Base-by-base conservation (phyloP, 148 eudicot genomes). In the Cornus kousa region DNA sequence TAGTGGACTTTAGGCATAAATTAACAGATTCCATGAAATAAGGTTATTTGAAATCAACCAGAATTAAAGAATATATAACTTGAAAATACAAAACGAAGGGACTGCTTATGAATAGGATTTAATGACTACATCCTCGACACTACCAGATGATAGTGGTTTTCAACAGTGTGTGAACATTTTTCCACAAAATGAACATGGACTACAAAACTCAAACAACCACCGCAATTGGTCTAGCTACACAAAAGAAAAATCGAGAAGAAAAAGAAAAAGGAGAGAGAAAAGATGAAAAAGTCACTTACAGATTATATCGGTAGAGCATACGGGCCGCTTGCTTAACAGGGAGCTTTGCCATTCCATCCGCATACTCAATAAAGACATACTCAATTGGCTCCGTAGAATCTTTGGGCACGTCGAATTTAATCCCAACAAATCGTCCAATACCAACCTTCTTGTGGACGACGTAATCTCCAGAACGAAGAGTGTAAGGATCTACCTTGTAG, bases 361-460 rank as follows among this genome's bases (percentile, higher is more conserved):
- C 92, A 80, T 90, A 95, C 94, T 95, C 97, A 73, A 95, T 95
- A 55, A 93, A 95, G 22, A 93, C 97, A 82, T 88, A 93, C 87
- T 95, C 98, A 88, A 87, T 85, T 0, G 93, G 90, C 62, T 77
- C 79, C 0, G 82, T 43, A 9, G 84, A 81, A 53, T 77, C 87
- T 75, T 87, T 90, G 23, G 87, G 81, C 13, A 84, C 83, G 78
- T 93, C 97, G 74, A 79, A 89, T 72, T 92, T 93, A 78, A 95
- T 91, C 67, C 94, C 92, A 17, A 90, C 92, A 86, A 95, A 95
- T 70, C 94, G 82, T 39, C 98, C 98, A 72, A 95, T 79, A 19
- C 98, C 98, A 31, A 95, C 98, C 87, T 91, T 93, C 93, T 90
- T 95, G 85, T 95, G 98, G 53, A 95, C 98, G 39, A 95, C 97